These are phyloP conservation scores for Colletotrichum sp. DNA, from an alignment of 2,329 filamentous ascomycete species.

Conservation along the genomic window DNA sequence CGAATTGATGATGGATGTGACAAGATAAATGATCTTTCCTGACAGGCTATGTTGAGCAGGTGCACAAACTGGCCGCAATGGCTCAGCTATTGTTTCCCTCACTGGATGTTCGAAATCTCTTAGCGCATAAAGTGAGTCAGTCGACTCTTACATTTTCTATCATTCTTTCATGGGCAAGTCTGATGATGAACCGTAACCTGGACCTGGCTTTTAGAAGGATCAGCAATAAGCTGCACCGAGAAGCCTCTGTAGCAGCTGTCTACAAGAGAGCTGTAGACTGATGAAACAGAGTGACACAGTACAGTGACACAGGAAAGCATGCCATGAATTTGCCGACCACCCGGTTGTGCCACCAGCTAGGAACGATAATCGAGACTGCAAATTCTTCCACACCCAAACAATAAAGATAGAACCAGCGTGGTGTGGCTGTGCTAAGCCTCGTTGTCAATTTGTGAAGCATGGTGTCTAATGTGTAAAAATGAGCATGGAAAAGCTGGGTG, in stretches of 20 bases:
- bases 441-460: not conserved
- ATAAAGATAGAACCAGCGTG: not conserved
- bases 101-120: too few species aligned
- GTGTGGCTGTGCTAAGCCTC: not conserved
- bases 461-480: not conserved
- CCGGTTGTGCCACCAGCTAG: not conserved
- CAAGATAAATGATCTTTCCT: too few species aligned
- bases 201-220: not conserved
- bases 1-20: not conserved
- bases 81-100: too few species aligned
- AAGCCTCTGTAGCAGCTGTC: not conserved
- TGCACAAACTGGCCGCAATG: too few species aligned
- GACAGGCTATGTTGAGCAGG: too few species aligned
- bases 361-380: not conserved
- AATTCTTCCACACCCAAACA: not conserved
- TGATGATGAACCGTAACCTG: not conserved
- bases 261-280: not conserved
- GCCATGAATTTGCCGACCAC: not conserved
- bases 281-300: not conserved
- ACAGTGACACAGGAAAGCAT: not conserved
- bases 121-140: too few species aligned
- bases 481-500: not conserved
- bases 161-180: too few species aligned
- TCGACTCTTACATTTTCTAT: not conserved
- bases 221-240: not conserved